Evolutionary conservation across 495 filamentous ascomycete species (phyloP).

Genomic region (Penicillium cataractarum): DNA sequence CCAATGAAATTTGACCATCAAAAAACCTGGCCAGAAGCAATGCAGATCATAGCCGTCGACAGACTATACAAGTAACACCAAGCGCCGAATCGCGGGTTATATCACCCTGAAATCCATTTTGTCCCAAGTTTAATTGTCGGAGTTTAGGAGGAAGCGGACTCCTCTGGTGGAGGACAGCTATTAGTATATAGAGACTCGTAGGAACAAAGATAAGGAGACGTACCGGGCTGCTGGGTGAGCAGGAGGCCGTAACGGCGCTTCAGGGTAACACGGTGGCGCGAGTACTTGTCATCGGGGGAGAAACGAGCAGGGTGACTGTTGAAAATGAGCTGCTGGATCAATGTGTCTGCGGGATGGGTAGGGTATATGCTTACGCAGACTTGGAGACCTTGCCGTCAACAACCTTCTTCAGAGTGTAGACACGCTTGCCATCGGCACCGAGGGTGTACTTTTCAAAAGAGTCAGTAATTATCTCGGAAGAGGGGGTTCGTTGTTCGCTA

Average conservation of each 20-base stretch:
- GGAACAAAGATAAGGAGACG: not conserved
- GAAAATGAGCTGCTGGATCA: slow-evolving; percentile 4
- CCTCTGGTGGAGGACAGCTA: slow-evolving; percentile 22
- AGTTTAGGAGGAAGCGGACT: slow-evolving; percentile 36
- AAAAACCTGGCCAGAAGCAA: slow-evolving; percentile 16
- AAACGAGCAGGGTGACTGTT: slow-evolving; percentile 84
- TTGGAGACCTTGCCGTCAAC: slow-evolving; percentile 81
- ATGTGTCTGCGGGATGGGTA: not conserved
- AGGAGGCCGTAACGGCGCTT: slow-evolving; percentile 90
- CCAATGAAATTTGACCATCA: slow-evolving; percentile 6
- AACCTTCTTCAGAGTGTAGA: slow-evolving; percentile 71
- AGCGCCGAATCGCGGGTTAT: slow-evolving; percentile 45
- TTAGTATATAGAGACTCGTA: slow-evolving; percentile 17
- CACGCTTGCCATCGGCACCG: slow-evolving; percentile 74
- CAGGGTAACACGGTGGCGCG: slow-evolving; percentile 85
- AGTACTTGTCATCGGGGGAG: slow-evolving; percentile 97
- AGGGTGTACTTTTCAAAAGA: slow-evolving; percentile 65
- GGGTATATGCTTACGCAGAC: slow-evolving; percentile 57
- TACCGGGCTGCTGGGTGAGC: slow-evolving; percentile 75
- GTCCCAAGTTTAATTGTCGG: slow-evolving; percentile 16
- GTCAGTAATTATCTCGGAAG: slow-evolving; percentile 15
- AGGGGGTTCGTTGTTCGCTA: slow-evolving; percentile 1
- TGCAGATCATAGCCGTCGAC: slow-evolving; percentile 35
- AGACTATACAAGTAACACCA: slow-evolving; percentile 48
- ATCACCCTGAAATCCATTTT: slow-evolving; percentile 37